These are phyloP conservation scores for Amoebophrya sp. DNA, from an alignment of 169 alveolate genomes.

Conservation along the genomic window DNA sequence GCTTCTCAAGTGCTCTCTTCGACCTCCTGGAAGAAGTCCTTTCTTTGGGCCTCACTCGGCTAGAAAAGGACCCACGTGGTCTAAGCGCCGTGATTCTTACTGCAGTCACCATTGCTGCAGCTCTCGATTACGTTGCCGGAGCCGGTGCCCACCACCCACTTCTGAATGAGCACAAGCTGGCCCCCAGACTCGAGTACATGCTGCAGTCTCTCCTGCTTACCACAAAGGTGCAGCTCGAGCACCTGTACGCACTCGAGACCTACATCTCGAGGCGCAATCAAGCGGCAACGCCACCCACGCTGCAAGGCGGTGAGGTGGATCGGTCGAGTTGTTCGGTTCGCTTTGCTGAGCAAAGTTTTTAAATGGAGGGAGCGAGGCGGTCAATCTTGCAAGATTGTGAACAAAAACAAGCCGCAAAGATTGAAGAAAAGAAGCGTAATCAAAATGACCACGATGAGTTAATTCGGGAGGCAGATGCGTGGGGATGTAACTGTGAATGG, in stretches of 20 bases:
- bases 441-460: not conserved
- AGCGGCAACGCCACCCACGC: not conserved
- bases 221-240: not conserved
- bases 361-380: not conserved
- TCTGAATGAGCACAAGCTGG: not conserved
- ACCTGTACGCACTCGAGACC: not conserved
- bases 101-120: not conserved
- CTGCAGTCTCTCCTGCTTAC: not conserved
- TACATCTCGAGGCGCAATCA: not conserved
- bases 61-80: not conserved
- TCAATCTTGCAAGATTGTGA: not conserved
- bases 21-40: not conserved
- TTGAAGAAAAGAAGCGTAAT: not conserved
- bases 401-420: not conserved
- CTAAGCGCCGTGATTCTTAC: not conserved
- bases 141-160: not conserved
- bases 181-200: not conserved
- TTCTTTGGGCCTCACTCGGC: not conserved
- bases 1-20: not conserved
- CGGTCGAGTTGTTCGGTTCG: not conserved
- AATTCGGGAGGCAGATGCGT: not conserved
- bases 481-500: not conserved
- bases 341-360: not conserved
- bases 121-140: not conserved
- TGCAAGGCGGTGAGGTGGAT: not conserved